Evolutionary conservation across 2,329 filamentous ascomycete genomes (phyloP).

Genomic region (Trematosphaeria pertusa): DNA sequence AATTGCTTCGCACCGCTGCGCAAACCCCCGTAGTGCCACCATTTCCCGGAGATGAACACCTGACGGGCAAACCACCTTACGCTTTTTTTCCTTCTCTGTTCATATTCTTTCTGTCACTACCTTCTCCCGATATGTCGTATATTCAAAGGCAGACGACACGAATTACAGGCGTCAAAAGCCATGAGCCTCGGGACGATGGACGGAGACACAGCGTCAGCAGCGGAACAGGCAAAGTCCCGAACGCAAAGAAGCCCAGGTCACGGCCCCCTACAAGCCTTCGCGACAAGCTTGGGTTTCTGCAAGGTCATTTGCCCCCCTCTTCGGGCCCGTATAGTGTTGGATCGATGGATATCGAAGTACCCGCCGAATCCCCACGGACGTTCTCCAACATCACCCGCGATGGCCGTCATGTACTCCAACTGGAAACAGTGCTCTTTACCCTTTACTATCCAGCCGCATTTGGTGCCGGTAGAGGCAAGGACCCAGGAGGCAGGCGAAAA

Average conservation of each 20-base stretch:
- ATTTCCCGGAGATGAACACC: no score
- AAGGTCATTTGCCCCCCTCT: constrained; percentile 56
- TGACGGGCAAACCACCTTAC: background rate
- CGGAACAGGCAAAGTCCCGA: constrained; percentile 43
- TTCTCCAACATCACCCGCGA: constrained; percentile 61
- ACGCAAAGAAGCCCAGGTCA: constrained; percentile 56
- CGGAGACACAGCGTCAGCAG: constrained; percentile 25
- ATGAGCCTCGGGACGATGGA: constrained; percentile 13
- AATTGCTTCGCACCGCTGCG: no score
- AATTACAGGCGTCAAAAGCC: constrained; percentile 31
- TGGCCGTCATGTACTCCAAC: constrained; percentile 56
- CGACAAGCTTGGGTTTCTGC: constrained; percentile 55
- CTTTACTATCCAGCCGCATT: constrained; percentile 69
- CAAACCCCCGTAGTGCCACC: no score
- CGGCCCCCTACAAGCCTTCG: constrained; percentile 56
- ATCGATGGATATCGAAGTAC: constrained; percentile 63
- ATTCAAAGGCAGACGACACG: constrained; percentile 36
- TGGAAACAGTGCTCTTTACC: constrained; percentile 68
- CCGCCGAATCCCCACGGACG: constrained; percentile 54
- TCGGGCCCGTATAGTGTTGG: constrained; percentile 60
- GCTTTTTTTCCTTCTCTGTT: background rate
- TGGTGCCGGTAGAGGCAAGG: constrained; percentile 47
- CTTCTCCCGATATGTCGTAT: constrained; percentile 25
- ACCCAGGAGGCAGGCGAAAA: constrained; percentile 50
- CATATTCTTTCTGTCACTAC: background rate